Evolutionary conservation across 345 rosid species (phyloP).

Genomic region (Chamaenerion angustifolium): DNA sequence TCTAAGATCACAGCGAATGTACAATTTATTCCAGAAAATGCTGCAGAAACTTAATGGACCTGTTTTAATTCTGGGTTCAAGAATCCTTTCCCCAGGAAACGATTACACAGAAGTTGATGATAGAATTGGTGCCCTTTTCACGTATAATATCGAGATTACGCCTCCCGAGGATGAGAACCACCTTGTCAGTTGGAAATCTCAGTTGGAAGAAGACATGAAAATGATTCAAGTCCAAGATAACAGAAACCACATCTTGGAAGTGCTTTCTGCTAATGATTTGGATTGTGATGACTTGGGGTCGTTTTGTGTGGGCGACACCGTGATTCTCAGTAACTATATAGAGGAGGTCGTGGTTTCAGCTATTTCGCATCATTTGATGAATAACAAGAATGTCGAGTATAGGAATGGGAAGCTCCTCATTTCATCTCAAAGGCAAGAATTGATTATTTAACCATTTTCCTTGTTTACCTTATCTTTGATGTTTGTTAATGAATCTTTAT

Average conservation of each 20-base stretch:
- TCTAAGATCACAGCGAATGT: conserved; percentile 51
- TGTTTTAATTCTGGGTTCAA: conserved; percentile 75
- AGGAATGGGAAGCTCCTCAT: conserved; percentile 79
- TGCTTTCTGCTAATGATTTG: conserved; percentile 73
- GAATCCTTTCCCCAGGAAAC: conserved; percentile 33
- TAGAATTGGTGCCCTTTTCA: conserved; percentile 51
- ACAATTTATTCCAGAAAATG: conserved; percentile 68
- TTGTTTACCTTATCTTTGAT: too few relatives aligned
- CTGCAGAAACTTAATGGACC: conserved; percentile 62
- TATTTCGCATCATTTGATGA: conserved; percentile 78
- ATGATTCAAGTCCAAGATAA: conserved; percentile 84
- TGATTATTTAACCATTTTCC: too few relatives aligned
- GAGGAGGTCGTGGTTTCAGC: conserved; percentile 93
- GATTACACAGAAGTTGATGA: conserved; percentile 45
- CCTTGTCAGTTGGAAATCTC: conserved; percentile 83
- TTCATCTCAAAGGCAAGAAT: conserved; percentile 52
- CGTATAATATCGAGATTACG: conserved; percentile 74
- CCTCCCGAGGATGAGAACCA: conserved; percentile 79
- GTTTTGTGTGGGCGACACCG: conserved; percentile 50
- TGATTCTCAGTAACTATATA: conserved; percentile 62
- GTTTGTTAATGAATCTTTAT: too few relatives aligned
- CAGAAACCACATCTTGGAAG: conserved; percentile 79
- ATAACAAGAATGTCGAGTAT: conserved; percentile 57
- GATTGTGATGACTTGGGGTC: conserved; percentile 79
- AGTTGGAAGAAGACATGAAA: conserved; percentile 86